phyloP scores from a whole-genome alignment of 768 basidiomycete genomes.

The Gelatoporia subvermispora region DNA sequence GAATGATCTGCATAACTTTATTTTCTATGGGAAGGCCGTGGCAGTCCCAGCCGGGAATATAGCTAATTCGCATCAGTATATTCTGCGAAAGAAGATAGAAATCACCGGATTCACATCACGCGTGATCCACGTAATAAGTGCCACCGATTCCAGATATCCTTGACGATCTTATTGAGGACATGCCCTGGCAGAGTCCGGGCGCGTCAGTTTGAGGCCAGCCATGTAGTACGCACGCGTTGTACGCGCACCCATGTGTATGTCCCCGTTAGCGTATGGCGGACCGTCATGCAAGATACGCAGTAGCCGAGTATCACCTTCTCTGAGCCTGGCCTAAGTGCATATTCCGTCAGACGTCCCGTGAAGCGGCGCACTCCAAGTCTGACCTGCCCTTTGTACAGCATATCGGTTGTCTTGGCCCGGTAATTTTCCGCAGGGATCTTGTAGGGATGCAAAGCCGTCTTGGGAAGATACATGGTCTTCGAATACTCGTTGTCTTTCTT shows the following conservation, averaged over 20 bases:
- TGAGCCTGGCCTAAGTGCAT: slow-evolving; percentile 46
- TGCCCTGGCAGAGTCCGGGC: slow-evolving; percentile 54
- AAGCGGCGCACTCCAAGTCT: slow-evolving; percentile 16
- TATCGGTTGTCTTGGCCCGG: slow-evolving; percentile 59
- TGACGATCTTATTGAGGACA: slow-evolving; percentile 92
- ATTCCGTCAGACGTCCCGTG: background rate
- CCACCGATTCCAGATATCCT: slow-evolving; percentile 92
- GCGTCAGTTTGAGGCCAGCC: background rate
- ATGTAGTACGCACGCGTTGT: background rate
- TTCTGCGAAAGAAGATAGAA: background rate
- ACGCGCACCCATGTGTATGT: slow-evolving; percentile 83
- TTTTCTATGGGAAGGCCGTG: slow-evolving; percentile 97
- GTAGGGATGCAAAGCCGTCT: slow-evolving; percentile 74
- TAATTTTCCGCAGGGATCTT: slow-evolving; percentile 62
- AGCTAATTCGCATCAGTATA: slow-evolving; percentile 42
- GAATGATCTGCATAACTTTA: slow-evolving; percentile 77
- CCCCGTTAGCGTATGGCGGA: slow-evolving; percentile 95
- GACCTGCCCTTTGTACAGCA: slow-evolving; percentile 79
- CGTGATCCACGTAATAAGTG: slow-evolving; percentile 71
- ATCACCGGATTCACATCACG: slow-evolving; percentile 63
- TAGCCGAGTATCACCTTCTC: slow-evolving; percentile 57
- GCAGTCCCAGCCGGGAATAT: slow-evolving; percentile 96
- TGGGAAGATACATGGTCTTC: slow-evolving; percentile 73
- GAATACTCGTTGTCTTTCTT: slow-evolving; percentile 37
- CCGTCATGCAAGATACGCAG: slow-evolving; percentile 91